Evolutionary conservation across 371 early-diverging fungal genomes (phyloP), one percentile per base, ranked within the genome.

Genomic region (Syncephalastrum contaminatum): DNA sequence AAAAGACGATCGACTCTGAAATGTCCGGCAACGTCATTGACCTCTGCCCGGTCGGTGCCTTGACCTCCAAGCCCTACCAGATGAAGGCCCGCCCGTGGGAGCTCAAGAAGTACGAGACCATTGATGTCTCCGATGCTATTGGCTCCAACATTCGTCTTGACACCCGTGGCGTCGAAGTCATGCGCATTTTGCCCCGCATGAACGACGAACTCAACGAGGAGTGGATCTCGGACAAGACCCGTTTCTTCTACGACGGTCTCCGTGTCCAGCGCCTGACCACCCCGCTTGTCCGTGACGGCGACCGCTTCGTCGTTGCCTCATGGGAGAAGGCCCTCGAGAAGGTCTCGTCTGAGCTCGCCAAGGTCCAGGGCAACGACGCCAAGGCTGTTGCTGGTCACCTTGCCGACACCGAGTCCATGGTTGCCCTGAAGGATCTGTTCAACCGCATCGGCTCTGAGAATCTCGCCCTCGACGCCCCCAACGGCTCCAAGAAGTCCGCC

Each of bases 141-240:
- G 68, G 97, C 46, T 86, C 86, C 72, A 95, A 89, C 85, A 96
- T 98, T 72, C 90, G 97, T 58, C 83, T 98, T 49, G 98, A 98
- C 72, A 90, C 96, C 16, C 92, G 97, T 53, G 98, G 98, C 64
- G 80, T 90, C 51, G 97, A 98, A 70, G 96, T 98, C 21, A 91
- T 98, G 93, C 90, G 98, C 61, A 85, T 98, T 39, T 72, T 96
- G 30, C 98, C 98, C 25, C 87, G 95, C 43, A 73, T 93, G 67
- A 97, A 97, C 77, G 98, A 98, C 60, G 96, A 92, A 30, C 81
- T 98, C 64, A 98, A 98, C 78, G 95, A 95, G 71, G 98, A 98
- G 82, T 98, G 98, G 98, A 94, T 98, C 53, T 92, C 93, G 12
- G 98, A 98, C 82, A 97, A 96, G 85, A 95, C 96, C 42, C 89